Evolutionary conservation across 1,284 basidiomycete species (phyloP), one percentile per base, ranked within the genome.

Genomic region (Abortiporus biennis): DNA sequence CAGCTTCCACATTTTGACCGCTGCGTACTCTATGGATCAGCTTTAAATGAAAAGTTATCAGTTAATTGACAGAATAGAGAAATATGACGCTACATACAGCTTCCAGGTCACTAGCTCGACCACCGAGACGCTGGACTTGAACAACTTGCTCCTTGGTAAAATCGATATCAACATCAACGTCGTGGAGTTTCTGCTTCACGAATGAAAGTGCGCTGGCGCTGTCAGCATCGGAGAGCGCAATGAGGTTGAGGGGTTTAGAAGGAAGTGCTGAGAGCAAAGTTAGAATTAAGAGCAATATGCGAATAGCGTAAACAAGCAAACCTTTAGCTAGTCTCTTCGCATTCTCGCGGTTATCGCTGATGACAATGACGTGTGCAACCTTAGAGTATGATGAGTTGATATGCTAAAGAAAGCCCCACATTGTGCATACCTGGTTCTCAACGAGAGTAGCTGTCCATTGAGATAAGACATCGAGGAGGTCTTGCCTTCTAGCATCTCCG

Each of bases 341-440:
- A 41, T 92, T 87, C 50, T 93, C 91, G 19, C 87, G 78, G 52
- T 93, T 93, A 58, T 98, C 92, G 52, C 88, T 90, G 25, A 94
- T 71, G 34, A 98, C 82, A 36, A 99, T 72, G 31, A 97, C 92
- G 61, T 99, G 95, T 0, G 95, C 95, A 42, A 92, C 71, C 80
- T 80, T 23, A 9, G 40, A 19, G 13, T 2, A 25, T 17, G 6
- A n/a, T 27, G 13, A 25, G 42, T 33, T 41, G 11, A 31, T 19
- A 29, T 22, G 19, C 8, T n/a, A 19, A 38, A 40, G 13, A 13
- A 29, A 42, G 11, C 30, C 11, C 9, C 12, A 24, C 25, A 43
- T 15, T 19, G 2, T 29, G 27, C 71, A 38, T 36, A 87, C 87
- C 65, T 84, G 74, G 55, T 83, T 89, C 56, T 93, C 88, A 1